phyloP scores from a whole-genome alignment of 2,329 filamentous ascomycete species.

The Malbranchea cinnamomea region DNA sequence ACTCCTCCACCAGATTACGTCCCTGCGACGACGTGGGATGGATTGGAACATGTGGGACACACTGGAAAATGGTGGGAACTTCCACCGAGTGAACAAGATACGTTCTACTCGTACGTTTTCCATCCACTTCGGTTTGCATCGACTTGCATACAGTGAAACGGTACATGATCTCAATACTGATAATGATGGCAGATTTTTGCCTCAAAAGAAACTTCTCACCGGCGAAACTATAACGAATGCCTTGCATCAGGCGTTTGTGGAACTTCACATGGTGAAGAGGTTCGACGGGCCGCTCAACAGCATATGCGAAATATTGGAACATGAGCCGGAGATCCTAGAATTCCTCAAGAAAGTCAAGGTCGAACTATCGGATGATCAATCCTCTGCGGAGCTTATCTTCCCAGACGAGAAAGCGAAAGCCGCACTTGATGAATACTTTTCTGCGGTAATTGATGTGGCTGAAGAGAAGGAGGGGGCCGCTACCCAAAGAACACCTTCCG shows the following conservation, averaged over 20 bases:
- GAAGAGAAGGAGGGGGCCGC: constrained; percentile 1
- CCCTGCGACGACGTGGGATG: constrained; percentile 36
- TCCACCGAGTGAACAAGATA: constrained; percentile 22
- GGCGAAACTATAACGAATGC: constrained; percentile 24
- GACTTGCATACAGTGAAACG: not conserved
- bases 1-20: constrained; percentile 23
- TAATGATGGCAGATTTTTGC: constrained; percentile 19
- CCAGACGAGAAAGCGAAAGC: constrained; percentile 17
- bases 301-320: constrained; percentile 20
- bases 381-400: constrained; percentile 16
- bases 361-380: constrained; percentile 10
- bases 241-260: constrained; percentile 42
- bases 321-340: constrained; percentile 17
- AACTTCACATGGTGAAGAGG: constrained; percentile 36
- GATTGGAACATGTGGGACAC: constrained; percentile 40
- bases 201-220: constrained; percentile 21
- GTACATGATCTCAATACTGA: not conserved
- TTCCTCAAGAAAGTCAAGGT: constrained; percentile 20
- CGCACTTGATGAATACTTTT: constrained; percentile 21
- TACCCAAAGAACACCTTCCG: constrained; percentile 3
- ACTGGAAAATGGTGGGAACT: constrained; percentile 26
- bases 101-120: constrained; percentile 27
- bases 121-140: not conserved
- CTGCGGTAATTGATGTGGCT: constrained; percentile 3
- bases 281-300: constrained; percentile 24